These are phyloP conservation scores for Penicillium roqueforti DNA, from an alignment of 495 filamentous ascomycete genomes.

Conservation along the genomic window DNA sequence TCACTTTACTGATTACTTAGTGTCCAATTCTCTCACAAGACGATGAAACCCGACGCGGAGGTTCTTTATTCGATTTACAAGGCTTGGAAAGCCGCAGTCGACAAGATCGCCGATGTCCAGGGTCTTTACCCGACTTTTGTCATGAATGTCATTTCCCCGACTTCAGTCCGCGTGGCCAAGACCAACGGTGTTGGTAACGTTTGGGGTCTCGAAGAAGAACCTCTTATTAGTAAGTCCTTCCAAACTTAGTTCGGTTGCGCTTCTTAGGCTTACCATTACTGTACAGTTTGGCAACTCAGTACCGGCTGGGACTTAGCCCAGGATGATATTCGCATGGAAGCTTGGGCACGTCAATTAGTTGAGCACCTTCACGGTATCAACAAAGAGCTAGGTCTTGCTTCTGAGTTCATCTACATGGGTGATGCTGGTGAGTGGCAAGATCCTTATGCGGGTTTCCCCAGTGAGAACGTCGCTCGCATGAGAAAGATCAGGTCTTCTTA, in stretches of 20 bases:
- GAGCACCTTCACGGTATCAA: slow-evolving; percentile 22
- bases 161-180: slow-evolving; percentile 14
- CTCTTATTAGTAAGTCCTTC: slow-evolving; percentile 20
- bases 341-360: slow-evolving; percentile 22
- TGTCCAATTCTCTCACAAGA: slow-evolving; percentile 23
- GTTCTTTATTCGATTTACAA: slow-evolving; percentile 20
- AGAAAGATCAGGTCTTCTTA: slow-evolving; percentile 29
- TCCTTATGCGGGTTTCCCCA: slow-evolving; percentile 37
- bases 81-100: slow-evolving; percentile 24
- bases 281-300: slow-evolving; percentile 30
- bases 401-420: slow-evolving; percentile 34
- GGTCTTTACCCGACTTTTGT: slow-evolving; percentile 31
- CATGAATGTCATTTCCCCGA: slow-evolving; percentile 16
- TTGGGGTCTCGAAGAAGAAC: slow-evolving; percentile 32
- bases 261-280: neutral
- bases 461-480: slow-evolving; percentile 31
- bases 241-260: too few relatives aligned
- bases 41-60: slow-evolving; percentile 22
- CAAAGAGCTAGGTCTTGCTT: slow-evolving; percentile 15
- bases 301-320: slow-evolving; percentile 24
- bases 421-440: slow-evolving; percentile 40
- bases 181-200: slow-evolving; percentile 36
- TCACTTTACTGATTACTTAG: neutral
- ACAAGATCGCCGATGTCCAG: slow-evolving; percentile 23
- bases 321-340: slow-evolving; percentile 31